Percentiles rank a stretch among this genome's conserved stretches.
These are phyloP conservation scores for Neurospora sublineolata DNA, from an alignment of 495 filamentous ascomycete genomes.

Conservation along the genomic window DNA sequence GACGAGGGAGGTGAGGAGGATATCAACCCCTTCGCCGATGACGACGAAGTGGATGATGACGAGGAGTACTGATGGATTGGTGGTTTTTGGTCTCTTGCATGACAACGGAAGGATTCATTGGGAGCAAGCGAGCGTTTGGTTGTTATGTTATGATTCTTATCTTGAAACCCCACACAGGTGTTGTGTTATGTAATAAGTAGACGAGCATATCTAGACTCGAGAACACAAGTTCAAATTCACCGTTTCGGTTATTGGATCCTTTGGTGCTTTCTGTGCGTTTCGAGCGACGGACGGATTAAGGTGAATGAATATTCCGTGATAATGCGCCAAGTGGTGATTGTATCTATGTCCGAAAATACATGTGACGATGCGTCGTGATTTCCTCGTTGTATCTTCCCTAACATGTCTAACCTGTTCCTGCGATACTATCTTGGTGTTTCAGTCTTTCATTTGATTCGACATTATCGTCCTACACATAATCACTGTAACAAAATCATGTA, in stretches of 20 bases:
- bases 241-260: neutral
- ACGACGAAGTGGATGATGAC: conserved; percentile 5
- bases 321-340: neutral
- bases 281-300: neutral
- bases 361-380: neutral
- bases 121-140: neutral
- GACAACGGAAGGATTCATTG: neutral
- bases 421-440: neutral
- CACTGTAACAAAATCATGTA: neutral
- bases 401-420: neutral
- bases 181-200: neutral
- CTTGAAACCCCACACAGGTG: neutral
- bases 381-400: neutral
- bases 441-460: neutral
- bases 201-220: neutral
- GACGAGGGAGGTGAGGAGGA: conserved; percentile 19
- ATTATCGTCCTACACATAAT: neutral
- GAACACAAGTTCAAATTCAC: neutral
- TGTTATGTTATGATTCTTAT: neutral
- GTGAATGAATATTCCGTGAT: neutral
- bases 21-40: conserved; percentile 16
- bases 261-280: neutral
- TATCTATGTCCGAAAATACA: neutral
- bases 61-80: conserved; percentile 7
- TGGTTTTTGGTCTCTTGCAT: neutral